Conservation (phyloP, 2,329 filamentous ascomycete genomes). For the Exophiala sp. region DNA sequence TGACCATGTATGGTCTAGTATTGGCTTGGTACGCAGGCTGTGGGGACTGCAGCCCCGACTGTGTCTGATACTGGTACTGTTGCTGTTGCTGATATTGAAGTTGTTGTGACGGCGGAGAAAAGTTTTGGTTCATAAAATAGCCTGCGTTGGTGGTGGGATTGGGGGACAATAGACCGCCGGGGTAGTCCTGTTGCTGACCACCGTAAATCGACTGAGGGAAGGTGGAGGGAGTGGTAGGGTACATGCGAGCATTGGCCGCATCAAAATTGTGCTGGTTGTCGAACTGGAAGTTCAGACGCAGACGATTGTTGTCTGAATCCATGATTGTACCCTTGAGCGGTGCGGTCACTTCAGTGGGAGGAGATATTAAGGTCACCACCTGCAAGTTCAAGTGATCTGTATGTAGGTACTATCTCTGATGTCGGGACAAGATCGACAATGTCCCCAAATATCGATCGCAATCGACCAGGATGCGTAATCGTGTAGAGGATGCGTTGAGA, state of each 20-base stretch:
- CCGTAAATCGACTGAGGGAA: conserved; percentile 87
- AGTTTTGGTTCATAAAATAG: conserved; percentile 64
- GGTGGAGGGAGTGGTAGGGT: conserved; percentile 88
- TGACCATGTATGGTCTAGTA: conserved; percentile 36
- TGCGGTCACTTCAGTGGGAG: neutral
- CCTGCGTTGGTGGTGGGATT: conserved; percentile 42
- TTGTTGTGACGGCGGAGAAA: conserved; percentile 49
- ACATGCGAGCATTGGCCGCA: conserved; percentile 61
- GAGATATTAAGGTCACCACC: neutral
- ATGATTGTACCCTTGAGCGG: conserved; percentile 11
- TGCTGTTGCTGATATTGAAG: conserved; percentile 53
- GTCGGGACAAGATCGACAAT: neutral
- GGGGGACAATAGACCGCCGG: conserved; percentile 43
- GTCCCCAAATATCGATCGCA: neutral
- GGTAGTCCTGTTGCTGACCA: conserved; percentile 59
- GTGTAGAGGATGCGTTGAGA: neutral
- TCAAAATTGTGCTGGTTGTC: conserved; percentile 64
- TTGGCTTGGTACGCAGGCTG: conserved; percentile 53
- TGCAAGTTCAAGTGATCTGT: conserved; percentile 2
- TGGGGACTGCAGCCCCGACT: conserved; percentile 55
- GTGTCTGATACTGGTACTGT: conserved; percentile 49
- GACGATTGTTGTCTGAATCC: conserved; percentile 59
- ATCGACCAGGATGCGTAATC: neutral
- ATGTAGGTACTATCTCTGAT: neutral
- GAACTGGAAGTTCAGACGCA: conserved; percentile 49